Evolutionary conservation across 352 stramenopile genomes (phyloP), one percentile per base, ranked within the genome.

Genomic region (Globisporangium perplexum): DNA sequence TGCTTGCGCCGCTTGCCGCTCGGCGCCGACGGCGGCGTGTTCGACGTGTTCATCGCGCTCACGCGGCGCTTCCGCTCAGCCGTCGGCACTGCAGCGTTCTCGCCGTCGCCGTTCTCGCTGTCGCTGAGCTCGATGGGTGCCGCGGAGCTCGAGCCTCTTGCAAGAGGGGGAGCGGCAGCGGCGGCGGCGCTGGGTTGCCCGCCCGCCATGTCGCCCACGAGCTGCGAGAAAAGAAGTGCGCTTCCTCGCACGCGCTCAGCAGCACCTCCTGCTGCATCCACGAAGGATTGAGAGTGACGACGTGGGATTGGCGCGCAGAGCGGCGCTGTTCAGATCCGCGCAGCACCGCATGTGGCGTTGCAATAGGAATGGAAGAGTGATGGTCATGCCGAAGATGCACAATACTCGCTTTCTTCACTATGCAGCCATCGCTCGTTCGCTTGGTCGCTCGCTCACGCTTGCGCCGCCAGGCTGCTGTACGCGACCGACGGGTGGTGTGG

Each of bases 191-290:
- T 10, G 39, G 18, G 36, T 42, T 15, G 36, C 36, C 36, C 36
- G n/a, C 36, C 5, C 36, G 36, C 36, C 36, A 42, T 42, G 15
- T 42, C 59, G 38, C 62, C 63, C 22, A 84, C 69, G 26, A 87
- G 50, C 15, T 70, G 53, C 14, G 51, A 31, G 59, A 86, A n/a
- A n/a, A 84, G 63, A 84, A 86, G 7, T 52, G 24, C 30, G 39
- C 61, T 71, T 86, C 84, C 33, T 71, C 41, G 41, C 71, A 23
- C 20, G 50, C 58, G 11, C 67, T 70, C 10, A 83, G 69, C 54
- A 84, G n/a, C n/a, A n/a, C n/a, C n/a, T n/a, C n/a, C n/a, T n/a
- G n/a, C n/a, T n/a, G n/a, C n/a, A n/a, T n/a, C n/a, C n/a, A n/a
- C n/a, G n/a, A n/a, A n/a, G n/a, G n/a, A n/a, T n/a, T n/a, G n/a